These are phyloP conservation scores for Picea glauca DNA, from an alignment of 75 land plant species.

Conservation along the genomic window DNA sequence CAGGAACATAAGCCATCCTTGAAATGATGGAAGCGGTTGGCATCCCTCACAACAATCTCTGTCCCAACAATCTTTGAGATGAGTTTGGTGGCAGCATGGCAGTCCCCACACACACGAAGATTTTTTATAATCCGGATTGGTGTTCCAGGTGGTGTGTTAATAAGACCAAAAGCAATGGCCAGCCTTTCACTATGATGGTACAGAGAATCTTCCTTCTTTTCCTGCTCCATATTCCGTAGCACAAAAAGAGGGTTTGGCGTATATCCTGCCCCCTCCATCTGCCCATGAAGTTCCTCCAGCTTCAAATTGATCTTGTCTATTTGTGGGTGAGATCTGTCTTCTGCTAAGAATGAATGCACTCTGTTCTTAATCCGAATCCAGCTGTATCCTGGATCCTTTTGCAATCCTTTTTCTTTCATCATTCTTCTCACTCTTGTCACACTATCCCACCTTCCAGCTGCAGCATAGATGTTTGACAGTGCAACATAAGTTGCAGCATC, in stretches of 20 bases:
- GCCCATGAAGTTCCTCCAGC: not conserved
- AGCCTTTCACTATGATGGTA: not conserved
- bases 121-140: not conserved
- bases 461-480: not conserved
- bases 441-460: not conserved
- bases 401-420: not conserved
- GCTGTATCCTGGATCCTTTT: conserved; percentile 1
- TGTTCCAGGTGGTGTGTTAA: not conserved
- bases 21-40: not conserved
- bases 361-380: not conserved
- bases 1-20: not conserved
- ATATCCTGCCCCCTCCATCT: not conserved
- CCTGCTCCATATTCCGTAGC: not conserved
- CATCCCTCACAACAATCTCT: not conserved
- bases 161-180: conserved; percentile 4
- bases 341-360: not conserved
- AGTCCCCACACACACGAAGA: not conserved
- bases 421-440: not conserved
- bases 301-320: not conserved
- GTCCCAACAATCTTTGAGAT: not conserved
- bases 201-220: not conserved
- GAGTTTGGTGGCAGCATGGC: not conserved
- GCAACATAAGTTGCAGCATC: not conserved
- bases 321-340: conserved; percentile 1
- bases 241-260: not conserved